Evolutionary conservation across 768 basidiomycete species (phyloP), one percentile per base, ranked within the genome.

Genomic region (Phanerochaete sordida): DNA sequence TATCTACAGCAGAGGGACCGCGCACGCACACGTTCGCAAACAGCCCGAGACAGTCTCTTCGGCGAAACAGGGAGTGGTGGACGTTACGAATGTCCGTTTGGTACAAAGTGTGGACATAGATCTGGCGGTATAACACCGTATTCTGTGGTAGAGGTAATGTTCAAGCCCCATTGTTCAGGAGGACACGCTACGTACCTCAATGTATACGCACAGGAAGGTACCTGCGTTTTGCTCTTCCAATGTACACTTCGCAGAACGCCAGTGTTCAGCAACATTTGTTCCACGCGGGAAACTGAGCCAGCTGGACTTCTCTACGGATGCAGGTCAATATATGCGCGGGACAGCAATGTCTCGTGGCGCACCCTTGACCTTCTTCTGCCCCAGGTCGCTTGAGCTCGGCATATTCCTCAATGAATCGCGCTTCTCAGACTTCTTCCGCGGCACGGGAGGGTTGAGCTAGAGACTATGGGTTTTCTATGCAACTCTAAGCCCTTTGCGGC

Each of bases 21-120:
- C 31, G 19, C 30, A 67, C 79, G 65, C 65, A 88, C 89, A 79
- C 77, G 27, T 77, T 76, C 65, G 84, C 85, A 66, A 84, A 84
- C 62, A 95, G 83, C 15, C 84, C 84, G 43, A 95, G 71, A 68
- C 89, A 91, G 66, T 91, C 81, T 65, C 89, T 87, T 46, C 86
- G 81, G 65, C 84, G 85, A 71, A 94, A 91, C 7, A 94, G 70
- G 0, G 92, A 93, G 53, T 78, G 79, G 68, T 95, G 90, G 28
- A 83, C 81, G 35, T 77, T 78, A n/a, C 90, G 85, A 61, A 95
- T 86, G 69, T 94, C 92, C 30, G 90, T 90, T 66, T 91, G 87
- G 62, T 84, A 80, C 50, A 93, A 77, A 48, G 86, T 75, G 68
- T 93, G 87, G 58, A 91, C 76, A 68, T 85, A 84, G 56, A 91